Evolutionary conservation across 768 basidiomycete genomes (phyloP), one percentile per base, ranked within the genome.

Genomic region (Tricholomella constricta): DNA sequence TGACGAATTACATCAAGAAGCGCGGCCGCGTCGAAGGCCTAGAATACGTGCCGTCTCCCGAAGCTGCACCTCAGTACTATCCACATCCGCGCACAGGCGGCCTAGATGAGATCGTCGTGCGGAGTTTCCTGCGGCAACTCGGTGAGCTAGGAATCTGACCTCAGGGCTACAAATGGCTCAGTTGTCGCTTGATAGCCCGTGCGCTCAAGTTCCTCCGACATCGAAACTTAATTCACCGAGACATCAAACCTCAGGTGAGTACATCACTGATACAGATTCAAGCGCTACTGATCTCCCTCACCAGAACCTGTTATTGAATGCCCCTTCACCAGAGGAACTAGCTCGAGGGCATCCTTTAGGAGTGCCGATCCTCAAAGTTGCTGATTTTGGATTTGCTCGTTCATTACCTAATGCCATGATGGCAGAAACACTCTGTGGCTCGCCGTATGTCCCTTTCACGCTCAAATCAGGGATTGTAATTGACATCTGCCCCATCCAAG

Each of bases 351-450:
- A 98, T 70, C 94, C 94, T 0, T 69, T 89, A 2, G 94, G 96
- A 6, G 89, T 98, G 2, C 97, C 97, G 1, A 84, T 98, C 20
- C 84, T 99, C 62, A 98, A 98, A 71, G 86, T 98, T 1, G 97
- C 97, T 14, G 97, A 98, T 70, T 99, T 99, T 67, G 97, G 97
- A 0, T 99, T 99, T 63, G 97, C 97, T 0, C 83, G 97, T 15
- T 91, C 88, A 19, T 75, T 99, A 2, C 94, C 95, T 0, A 90
- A 88, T 29, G 85, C 91, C 6, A 89, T 93, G 82, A 84, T 98
- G 84, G 97, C 96, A 15, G 97, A 98, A 71, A 99, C 97, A 4
- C 77, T 99, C 2, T 99, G 97, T 67, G 96, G 97, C 3, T 97
- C 94, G 11, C 97, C 96, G 87, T 95, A 66, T 71, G 92, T 82